Evolutionary conservation across 768 basidiomycete species (phyloP), one percentile per base, ranked within the genome.

Genomic region (Lactifluus volemus): DNA sequence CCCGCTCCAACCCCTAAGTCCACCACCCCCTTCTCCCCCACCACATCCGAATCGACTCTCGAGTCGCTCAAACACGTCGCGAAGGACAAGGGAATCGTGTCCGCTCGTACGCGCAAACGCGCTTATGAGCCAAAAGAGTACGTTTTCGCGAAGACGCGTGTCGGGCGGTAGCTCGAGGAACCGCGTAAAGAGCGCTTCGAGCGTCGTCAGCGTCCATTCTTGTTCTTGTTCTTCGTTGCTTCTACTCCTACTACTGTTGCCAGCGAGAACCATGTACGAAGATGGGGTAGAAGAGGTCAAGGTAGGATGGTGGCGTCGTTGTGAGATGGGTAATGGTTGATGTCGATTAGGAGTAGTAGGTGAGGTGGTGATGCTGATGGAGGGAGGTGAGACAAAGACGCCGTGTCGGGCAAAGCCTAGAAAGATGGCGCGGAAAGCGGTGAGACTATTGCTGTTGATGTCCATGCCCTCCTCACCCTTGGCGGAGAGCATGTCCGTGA

Each of bases 331-430:
- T 2, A 45, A 12, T 36, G 29, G 55, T 36, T 6, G 34, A 36
- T 10, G 10, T 36, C 7, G 34, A 4, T 36, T 6, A 36, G 39
- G 39, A 39, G 39, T 10, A 14, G 11, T 10, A 14, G 11, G 14
- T 66, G 49, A 21, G 29, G 10, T 25, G 29, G 10, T 25, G 25
- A 25, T 25, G 32, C 32, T 34, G 32, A 34, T 34, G 32, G 9
- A 47, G 19, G 6, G 0, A 8, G 39, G 5, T 45, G 25, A 1
- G 70, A 67, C 38, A 72, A 11, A 64, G 42, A 55, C 60, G 29
- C 81, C 88, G 65, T 88, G 83, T 11, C 80, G 81, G 7, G 77
- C 74, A 69, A 91, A 93, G 1, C 88, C 90, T 17, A 87, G 77
- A 68, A 94, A 92, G 44, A 94, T 70, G 17, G 81, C 81, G 21